A percentile compares a stretch with the other conserved stretches of the same genome.
Conservation (phyloP, 2,329 filamentous ascomycete species). For the Diaporthe caulivora region DNA sequence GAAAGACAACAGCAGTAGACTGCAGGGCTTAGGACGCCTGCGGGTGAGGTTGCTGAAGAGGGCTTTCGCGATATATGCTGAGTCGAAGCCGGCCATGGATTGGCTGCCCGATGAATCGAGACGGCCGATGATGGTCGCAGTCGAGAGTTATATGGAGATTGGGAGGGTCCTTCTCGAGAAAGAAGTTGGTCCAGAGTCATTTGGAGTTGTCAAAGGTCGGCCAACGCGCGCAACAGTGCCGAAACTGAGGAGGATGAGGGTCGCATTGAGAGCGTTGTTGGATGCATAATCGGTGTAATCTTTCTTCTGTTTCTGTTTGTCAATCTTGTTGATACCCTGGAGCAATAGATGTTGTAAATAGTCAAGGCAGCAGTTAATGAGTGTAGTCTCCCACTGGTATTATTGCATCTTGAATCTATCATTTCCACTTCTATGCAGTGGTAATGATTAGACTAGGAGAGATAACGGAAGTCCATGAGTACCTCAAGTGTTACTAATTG, state of each 20-base stretch:
- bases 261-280: conserved; percentile 40
- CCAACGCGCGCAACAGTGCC: conserved; percentile 42
- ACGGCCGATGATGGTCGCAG: conserved; percentile 51
- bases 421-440: background rate
- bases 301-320: background rate
- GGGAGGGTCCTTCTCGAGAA: conserved; percentile 41
- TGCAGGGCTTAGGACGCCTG: conserved; percentile 54
- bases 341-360: background rate
- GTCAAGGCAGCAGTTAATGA: background rate
- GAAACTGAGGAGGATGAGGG: conserved; percentile 38
- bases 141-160: conserved; percentile 45
- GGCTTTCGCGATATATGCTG: conserved; percentile 71
- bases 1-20: background rate
- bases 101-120: conserved; percentile 70
- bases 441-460: background rate
- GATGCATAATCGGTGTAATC: conserved; percentile 7
- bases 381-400: background rate
- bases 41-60: conserved; percentile 67
- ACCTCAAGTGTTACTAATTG: too few relatives aligned
- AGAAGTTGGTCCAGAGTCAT: conserved; percentile 14
- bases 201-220: conserved; percentile 19
- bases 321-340: conserved; percentile 12
- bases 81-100: conserved; percentile 69
- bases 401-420: background rate
- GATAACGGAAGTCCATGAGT: background rate